Conservation (phyloP, 2,329 filamentous ascomycete genomes). For the Apiospora phragmitis region DNA sequence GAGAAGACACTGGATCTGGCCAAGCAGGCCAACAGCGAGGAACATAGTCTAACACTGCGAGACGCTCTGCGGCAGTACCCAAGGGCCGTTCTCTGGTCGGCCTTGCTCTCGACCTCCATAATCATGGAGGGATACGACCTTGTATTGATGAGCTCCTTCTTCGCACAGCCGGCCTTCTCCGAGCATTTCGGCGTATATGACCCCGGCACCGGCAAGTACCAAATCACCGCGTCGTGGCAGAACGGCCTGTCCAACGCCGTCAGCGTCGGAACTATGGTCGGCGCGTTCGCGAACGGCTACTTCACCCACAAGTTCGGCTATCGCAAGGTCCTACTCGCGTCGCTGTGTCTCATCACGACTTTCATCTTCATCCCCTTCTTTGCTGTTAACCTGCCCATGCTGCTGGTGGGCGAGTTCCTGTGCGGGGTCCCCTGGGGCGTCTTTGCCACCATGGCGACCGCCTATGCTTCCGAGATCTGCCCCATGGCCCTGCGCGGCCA, state of each 20-base stretch:
- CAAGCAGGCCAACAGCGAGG: slow-evolving; percentile 12
- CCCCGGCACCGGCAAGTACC: slow-evolving; percentile 29
- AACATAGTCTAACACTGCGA: slow-evolving; percentile 9
- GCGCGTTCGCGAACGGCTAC: slow-evolving; percentile 40
- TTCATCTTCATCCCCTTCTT: slow-evolving; percentile 42
- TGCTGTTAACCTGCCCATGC: slow-evolving; percentile 27
- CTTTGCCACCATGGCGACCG: slow-evolving; percentile 36
- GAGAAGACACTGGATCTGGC: not conserved
- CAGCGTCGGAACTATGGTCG: slow-evolving; percentile 40
- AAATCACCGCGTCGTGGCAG: slow-evolving; percentile 43
- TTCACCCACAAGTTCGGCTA: slow-evolving; percentile 37
- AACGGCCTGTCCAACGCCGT: slow-evolving; percentile 31
- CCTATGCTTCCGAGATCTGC: slow-evolving; percentile 39
- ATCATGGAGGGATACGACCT: slow-evolving; percentile 27
- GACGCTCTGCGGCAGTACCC: slow-evolving; percentile 10
- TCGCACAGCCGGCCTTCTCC: slow-evolving; percentile 29
- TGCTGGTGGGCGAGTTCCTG: slow-evolving; percentile 35
- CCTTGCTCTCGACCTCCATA: slow-evolving; percentile 27
- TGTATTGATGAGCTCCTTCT: slow-evolving; percentile 35
- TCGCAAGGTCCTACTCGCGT: slow-evolving; percentile 36
- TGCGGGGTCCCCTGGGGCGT: slow-evolving; percentile 37
- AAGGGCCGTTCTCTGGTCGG: slow-evolving; percentile 17
- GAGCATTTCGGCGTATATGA: slow-evolving; percentile 28
- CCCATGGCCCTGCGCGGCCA: slow-evolving; percentile 39
- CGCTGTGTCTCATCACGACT: slow-evolving; percentile 30